phyloP scores from a whole-genome alignment of 2,329 filamentous ascomycete species.

The Chrysosporium queenslandicum region DNA sequence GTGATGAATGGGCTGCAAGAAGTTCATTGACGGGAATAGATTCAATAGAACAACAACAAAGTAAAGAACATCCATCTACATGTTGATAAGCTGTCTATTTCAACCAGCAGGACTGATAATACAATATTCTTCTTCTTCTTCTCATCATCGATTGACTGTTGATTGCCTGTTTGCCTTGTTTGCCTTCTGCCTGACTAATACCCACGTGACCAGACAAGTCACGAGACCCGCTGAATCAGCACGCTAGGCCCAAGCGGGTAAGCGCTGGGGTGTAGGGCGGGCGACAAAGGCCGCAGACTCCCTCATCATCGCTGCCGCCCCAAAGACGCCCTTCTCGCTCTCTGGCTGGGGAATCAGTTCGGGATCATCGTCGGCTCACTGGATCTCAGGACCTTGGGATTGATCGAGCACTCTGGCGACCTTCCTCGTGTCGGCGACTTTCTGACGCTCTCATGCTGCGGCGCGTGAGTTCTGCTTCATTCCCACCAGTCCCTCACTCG shows the following conservation, averaged over 20 bases:
- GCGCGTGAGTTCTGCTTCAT: constrained; percentile 4
- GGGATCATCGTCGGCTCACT: constrained; percentile 12
- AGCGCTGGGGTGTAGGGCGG: constrained; percentile 5
- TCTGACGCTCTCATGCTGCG: constrained; percentile 9
- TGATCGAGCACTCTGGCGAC: constrained; percentile 1
- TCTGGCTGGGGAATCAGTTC: constrained; percentile 4
- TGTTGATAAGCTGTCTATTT: too few relatives aligned
- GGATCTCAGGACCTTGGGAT: background rate
- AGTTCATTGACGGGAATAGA: too few relatives aligned
- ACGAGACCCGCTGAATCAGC: constrained; percentile 8
- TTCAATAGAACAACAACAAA: too few relatives aligned
- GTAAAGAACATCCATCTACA: too few relatives aligned
- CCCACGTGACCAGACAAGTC: too few relatives aligned
- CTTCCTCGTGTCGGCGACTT: background rate
- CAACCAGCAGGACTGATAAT: too few relatives aligned
- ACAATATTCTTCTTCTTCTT: too few relatives aligned
- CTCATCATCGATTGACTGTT: too few relatives aligned
- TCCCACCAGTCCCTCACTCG: constrained; percentile 12
- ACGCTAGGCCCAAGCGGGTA: background rate
- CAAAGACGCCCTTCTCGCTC: background rate
- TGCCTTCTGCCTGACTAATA: too few relatives aligned
- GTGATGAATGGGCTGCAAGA: too few relatives aligned
- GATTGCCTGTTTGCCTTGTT: too few relatives aligned
- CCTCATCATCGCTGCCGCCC: background rate
- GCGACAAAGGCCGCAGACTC: constrained; percentile 4